Percentiles rank a stretch among this genome's conserved stretches.
Conservation (phyloP, 192 early-diverging fungal species). For the Gonapodya prolifera region DNA sequence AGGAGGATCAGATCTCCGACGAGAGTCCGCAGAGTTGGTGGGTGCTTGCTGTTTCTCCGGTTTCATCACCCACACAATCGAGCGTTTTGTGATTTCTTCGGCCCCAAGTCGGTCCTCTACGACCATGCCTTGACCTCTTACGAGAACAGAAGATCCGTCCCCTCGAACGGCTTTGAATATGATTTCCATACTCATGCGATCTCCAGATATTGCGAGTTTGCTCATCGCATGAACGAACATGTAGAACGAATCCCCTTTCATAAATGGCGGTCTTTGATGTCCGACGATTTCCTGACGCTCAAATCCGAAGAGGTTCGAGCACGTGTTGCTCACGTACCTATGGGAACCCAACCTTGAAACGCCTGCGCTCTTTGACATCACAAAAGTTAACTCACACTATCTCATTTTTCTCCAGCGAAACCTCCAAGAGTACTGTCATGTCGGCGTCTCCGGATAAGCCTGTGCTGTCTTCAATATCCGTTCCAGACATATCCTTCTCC, state of each 20-base stretch:
- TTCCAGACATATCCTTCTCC: slow-evolving; percentile 7
- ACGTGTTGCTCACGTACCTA: not conserved
- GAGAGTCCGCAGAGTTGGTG: slow-evolving; percentile 28
- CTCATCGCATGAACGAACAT: slow-evolving; percentile 44
- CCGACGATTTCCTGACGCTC: slow-evolving; percentile 30
- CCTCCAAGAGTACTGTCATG: slow-evolving; percentile 66
- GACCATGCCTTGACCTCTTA: slow-evolving; percentile 79
- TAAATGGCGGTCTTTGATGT: slow-evolving; percentile 32
- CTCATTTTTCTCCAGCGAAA: slow-evolving; percentile 37
- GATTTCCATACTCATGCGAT: slow-evolving; percentile 52
- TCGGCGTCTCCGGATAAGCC: slow-evolving; percentile 53
- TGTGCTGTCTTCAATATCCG: slow-evolving; percentile 29
- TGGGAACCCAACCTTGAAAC: not conserved
- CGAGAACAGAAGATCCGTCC: slow-evolving; percentile 44
- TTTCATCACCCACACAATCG: slow-evolving; percentile 63
- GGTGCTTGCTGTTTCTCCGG: slow-evolving; percentile 34
- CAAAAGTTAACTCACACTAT: slow-evolving; percentile 62
- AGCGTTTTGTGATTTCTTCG: slow-evolving; percentile 36
- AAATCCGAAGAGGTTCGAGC: slow-evolving; percentile 16
- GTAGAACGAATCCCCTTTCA: slow-evolving; percentile 39
- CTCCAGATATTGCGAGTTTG: slow-evolving; percentile 32
- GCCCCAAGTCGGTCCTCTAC: slow-evolving; percentile 50
- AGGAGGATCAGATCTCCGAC: not conserved
- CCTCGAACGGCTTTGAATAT: slow-evolving; percentile 35
- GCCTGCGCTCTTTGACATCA: too few species aligned